Base-by-base conservation (phyloP, 176 grass and related monocot species). In the Stipa capillata region DNA sequence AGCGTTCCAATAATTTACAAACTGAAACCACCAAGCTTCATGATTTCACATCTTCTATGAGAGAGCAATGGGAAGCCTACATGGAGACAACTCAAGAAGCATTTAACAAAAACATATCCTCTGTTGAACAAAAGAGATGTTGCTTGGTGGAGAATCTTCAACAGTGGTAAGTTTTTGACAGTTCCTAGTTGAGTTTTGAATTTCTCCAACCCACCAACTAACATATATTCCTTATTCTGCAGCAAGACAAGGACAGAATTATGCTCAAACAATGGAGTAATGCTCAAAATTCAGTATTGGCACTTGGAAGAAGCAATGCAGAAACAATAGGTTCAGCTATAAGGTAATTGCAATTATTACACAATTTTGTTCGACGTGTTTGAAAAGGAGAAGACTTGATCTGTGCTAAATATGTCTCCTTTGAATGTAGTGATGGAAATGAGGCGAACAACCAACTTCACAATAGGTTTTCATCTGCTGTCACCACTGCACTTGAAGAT, bases 41-140 rank as follows among this genome's bases (percentile, higher is more conserved):
- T 67, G 53, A 91, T 65, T 85, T 88, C 60, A 87, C 91, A 28
- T 80, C 63, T 81, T 89, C 72, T 55, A 81, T 91, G 69, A 91
- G 75, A 82, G 84, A 91, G 80, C 84, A 97, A 82, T 97, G 90
- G 90, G 86, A 78, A 72, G 31, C 35, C 54, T 85, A 83, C 79
- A 68, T 87, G 86, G 42, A 83, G 64, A 71, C 45, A 82, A 80
- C 86, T 45, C 81, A 97, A 85, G 83, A 72, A 21, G 51, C 86
- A 76, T 97, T 93, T 47, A 65, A 72, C 16, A 55, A 74, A 39
- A 87, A 83, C 58, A 69, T 72, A 69, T 87, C 88, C 42, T 71
- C 84, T 72, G 58, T 89, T 34, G 86, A 82, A 73, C 72, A 87
- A 43, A 85, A 90, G 77, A 87, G 59, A 80, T 73, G 44, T 62